Percentiles rank a stretch among this genome's conserved stretches.
Evolutionary conservation across 2,329 filamentous ascomycete genomes (phyloP).

Genomic region (Claviceps africana): DNA sequence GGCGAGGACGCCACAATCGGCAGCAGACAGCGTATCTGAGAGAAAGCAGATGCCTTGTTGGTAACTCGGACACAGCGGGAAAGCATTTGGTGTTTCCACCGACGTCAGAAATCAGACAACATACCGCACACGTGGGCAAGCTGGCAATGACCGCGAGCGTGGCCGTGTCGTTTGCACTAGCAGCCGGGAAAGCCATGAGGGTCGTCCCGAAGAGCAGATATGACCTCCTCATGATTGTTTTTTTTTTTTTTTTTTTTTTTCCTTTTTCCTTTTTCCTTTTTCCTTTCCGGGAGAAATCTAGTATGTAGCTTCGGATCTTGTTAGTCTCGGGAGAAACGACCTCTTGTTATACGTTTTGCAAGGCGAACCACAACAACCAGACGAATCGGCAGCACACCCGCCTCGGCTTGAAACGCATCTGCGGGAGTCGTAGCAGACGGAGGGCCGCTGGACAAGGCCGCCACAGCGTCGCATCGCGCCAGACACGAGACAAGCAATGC

Average conservation of each 20-base stretch:
- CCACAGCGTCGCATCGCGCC: not conserved
- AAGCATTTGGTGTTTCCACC: not conserved
- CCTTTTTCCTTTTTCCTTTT: not conserved
- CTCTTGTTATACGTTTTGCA: not conserved
- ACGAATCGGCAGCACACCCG: not conserved
- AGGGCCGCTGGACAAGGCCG: not conserved
- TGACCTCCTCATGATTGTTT: not conserved
- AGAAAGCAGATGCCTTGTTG: not conserved
- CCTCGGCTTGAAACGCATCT: not conserved
- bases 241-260: not conserved
- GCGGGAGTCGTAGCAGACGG: not conserved
- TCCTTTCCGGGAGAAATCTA: not conserved
- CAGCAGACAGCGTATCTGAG: conserved; percentile 11
- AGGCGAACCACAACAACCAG: not conserved
- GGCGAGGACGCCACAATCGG: conserved; percentile 12
- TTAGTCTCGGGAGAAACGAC: not conserved
- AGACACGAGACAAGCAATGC: not conserved
- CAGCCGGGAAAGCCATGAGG: not conserved
- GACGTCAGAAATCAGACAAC: not conserved
- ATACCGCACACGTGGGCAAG: conserved; percentile 4
- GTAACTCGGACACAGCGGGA: not conserved
- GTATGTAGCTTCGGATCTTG: not conserved
- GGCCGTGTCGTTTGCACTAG: not conserved
- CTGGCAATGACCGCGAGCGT: not conserved
- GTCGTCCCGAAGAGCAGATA: not conserved